Evolutionary conservation across 495 filamentous ascomycete genomes (phyloP), one percentile per base, ranked within the genome.

Genomic region (Aspergillus sclerotiicarbonarius): DNA sequence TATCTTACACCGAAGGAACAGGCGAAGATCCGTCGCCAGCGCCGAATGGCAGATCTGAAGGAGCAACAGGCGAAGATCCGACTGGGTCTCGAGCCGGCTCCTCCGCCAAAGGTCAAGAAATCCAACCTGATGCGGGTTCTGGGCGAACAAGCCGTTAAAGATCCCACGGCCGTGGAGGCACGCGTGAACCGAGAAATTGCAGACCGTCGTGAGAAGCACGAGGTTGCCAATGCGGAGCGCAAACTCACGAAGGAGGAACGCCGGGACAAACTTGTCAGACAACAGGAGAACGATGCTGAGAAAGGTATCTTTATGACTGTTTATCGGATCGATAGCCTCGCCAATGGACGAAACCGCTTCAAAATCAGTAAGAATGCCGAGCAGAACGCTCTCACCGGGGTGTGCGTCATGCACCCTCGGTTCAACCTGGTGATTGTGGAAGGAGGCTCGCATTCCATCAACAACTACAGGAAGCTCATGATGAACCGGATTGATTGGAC

Each of bases 81-180:
- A 39, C 80, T 98, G 4, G 94, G 94, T 50, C 84, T 98, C 8
- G 86, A 90, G 56, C 90, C 90, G 2, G 90, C 95, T 6, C 90
- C 91, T 8, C 87, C 93, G 21, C 93, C 94, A 9, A 97, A 97
- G 70, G 88, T 97, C 62, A 97, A 96, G 74, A 94, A 93, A 69
- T 86, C 84, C 50, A 98, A 98, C 68, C 79, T 98, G 54, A 97
- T 98, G 94, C 87, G 92, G 47, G 94, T 99, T 4, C 77, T 98
- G n/a, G 94, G 94, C 44, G 91, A 98, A 67, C 89, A 96, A 70
- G 94, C 94, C 3, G 92, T 99, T 62, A 96, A 96, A 64, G 94
- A 99, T 69, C 94, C 94, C 9, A 99, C 94, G 2, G 94, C 94
- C 18, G 92, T 98, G 31, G 94, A 99, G 74, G 92, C 94, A 35